Percentiles rank a stretch among this genome's conserved stretches.
phyloP scores from a whole-genome alignment of 805 yeast genomes.

The Schwanniomyces polymorphus region DNA sequence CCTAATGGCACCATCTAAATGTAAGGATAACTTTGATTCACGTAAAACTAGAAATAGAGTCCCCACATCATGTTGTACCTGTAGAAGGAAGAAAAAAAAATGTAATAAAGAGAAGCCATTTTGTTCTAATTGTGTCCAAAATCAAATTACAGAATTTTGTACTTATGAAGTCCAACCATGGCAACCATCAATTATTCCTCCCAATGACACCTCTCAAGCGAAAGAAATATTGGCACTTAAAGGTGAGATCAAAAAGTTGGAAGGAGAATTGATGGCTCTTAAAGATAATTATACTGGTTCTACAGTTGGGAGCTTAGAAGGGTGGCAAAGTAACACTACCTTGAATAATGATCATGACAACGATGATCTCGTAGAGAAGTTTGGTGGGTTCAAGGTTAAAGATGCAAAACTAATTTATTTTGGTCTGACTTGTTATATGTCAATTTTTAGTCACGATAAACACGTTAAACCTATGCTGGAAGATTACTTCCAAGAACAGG shows the following conservation, averaged over 20 bases:
- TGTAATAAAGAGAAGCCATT: constrained; percentile 40
- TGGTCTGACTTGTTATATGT: constrained; percentile 10
- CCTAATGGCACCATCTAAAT: not conserved
- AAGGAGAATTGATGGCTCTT: not conserved
- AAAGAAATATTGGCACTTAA: constrained; percentile 2
- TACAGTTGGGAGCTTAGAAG: not conserved
- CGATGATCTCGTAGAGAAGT: not conserved
- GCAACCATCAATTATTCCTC: constrained; percentile 9
- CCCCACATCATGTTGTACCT: constrained; percentile 45
- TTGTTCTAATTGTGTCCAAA: constrained; percentile 36
- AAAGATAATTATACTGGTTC: not conserved
- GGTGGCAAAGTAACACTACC: not conserved
- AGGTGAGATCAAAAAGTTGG: constrained; percentile 1
- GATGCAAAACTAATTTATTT: constrained; percentile 7
- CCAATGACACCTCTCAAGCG: constrained; percentile 8
- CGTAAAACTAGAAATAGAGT: constrained; percentile 40
- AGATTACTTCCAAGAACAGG: constrained; percentile 2
- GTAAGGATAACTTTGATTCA: not conserved
- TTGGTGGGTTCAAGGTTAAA: constrained; percentile 5
- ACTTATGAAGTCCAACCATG: constrained; percentile 42
- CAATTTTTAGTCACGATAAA: constrained; percentile 5
- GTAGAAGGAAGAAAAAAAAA: constrained; percentile 39
- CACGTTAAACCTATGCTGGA: constrained; percentile 1
- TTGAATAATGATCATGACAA: not conserved
- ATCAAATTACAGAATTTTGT: constrained; percentile 38